Evolutionary conservation across 306 rosid species (phyloP).

Genomic region (Lithocarpus polystachyus): DNA sequence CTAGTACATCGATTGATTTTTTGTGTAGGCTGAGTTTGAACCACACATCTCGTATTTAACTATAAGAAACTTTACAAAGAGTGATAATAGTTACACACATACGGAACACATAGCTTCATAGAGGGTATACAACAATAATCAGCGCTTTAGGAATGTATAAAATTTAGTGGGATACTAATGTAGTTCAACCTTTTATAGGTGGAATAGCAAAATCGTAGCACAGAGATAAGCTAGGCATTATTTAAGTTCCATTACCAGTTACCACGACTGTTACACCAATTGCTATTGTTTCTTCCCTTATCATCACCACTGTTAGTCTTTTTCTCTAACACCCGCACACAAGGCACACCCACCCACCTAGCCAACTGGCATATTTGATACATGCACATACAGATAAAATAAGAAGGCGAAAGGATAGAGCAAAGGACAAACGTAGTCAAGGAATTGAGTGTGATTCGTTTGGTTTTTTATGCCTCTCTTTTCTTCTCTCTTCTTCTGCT

Average conservation of each 20-base stretch:
- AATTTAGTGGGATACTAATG: no score
- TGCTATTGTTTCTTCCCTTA: constrained; percentile 13
- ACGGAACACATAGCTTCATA: no score
- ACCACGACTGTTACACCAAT: not conserved
- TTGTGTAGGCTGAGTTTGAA: no score
- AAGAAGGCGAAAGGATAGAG: constrained; percentile 62
- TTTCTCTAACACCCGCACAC: constrained; percentile 25
- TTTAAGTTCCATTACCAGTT: not conserved
- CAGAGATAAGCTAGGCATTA: constrained; percentile 26
- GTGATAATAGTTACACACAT: no score
- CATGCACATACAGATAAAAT: constrained; percentile 60
- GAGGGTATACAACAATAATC: no score
- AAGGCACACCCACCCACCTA: constrained; percentile 46
- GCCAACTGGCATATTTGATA: constrained; percentile 92
- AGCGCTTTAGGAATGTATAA: no score
- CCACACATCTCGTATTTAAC: no score
- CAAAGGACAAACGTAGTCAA: constrained; percentile 60
- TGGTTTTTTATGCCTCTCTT: constrained; percentile 23
- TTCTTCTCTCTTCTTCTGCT: constrained; percentile 33
- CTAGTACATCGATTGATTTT: no score
- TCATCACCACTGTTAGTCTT: constrained; percentile 12
- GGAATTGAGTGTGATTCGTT: constrained; percentile 58
- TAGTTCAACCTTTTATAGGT: not conserved
- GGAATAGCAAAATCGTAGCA: constrained; percentile 21
- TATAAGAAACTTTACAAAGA: no score